Percentiles rank a stretch among this genome's conserved stretches.
These are phyloP conservation scores for Carex myosuroides DNA, from an alignment of 176 grass and related monocot species.

Conservation along the genomic window DNA sequence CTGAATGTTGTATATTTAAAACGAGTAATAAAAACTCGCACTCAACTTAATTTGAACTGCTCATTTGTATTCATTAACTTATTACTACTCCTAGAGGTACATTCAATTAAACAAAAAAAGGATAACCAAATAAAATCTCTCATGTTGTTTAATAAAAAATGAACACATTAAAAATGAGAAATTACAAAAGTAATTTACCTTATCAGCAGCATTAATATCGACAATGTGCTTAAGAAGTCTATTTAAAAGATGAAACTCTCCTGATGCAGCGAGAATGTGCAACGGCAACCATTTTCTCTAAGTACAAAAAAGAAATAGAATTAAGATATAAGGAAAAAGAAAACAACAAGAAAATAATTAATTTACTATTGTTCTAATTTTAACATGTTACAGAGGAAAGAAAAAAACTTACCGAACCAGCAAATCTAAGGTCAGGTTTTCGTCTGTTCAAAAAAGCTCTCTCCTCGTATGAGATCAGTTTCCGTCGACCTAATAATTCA, in stretches of 20 bases:
- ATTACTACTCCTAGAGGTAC: background rate
- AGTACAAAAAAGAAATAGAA: slow-evolving; percentile 23
- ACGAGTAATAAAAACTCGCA: background rate
- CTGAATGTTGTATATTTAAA: background rate
- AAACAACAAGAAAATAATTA: background rate
- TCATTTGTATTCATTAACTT: background rate
- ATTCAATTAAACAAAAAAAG: background rate
- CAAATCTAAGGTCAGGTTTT: slow-evolving; percentile 63
- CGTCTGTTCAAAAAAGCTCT: slow-evolving; percentile 73
- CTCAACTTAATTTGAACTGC: background rate
- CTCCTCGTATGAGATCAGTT: slow-evolving; percentile 70
- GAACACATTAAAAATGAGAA: background rate
- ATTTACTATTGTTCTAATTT: background rate
- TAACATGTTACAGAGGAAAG: background rate
- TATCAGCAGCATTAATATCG: slow-evolving; percentile 81
- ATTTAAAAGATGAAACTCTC: slow-evolving; percentile 88
- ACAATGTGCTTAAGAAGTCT: slow-evolving; percentile 58
- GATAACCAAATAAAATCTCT: background rate
- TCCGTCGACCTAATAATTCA: slow-evolving; percentile 34
- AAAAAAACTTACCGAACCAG: slow-evolving; percentile 54
- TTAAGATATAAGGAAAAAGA: background rate
- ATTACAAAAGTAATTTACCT: slow-evolving; percentile 33
- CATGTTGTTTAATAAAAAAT: background rate
- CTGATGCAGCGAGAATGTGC: slow-evolving; percentile 78
- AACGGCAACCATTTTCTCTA: slow-evolving; percentile 87